phyloP scores from a whole-genome alignment of 805 yeast species.

The Candida patagonica region DNA sequence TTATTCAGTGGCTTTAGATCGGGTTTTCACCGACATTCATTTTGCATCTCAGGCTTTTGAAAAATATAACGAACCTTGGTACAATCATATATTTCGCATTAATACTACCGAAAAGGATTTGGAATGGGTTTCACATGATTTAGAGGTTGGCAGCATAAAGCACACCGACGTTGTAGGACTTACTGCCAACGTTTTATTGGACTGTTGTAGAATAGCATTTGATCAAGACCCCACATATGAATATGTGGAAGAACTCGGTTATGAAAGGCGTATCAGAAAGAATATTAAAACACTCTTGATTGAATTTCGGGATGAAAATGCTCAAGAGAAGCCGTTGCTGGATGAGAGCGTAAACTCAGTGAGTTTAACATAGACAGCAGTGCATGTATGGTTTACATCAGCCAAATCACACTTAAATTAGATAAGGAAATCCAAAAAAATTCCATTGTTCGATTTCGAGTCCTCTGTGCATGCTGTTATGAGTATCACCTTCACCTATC shows the following conservation, averaged over 20 bases:
- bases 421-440: too few species aligned
- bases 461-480: too few species aligned
- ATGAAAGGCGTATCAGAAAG: constrained; percentile 6
- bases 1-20: background rate
- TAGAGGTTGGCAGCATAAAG: background rate
- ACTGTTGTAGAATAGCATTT: constrained; percentile 13
- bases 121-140: background rate
- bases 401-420: too few species aligned
- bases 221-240: constrained; percentile 5
- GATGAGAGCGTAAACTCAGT: too few species aligned
- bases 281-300: too few species aligned
- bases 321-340: too few species aligned
- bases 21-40: background rate
- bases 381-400: too few species aligned
- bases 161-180: constrained; percentile 10
- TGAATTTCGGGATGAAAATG: too few species aligned
- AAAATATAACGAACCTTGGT: background rate
- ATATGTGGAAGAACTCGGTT: constrained; percentile 8
- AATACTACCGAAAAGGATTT: background rate
- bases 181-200: constrained; percentile 17
- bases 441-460: too few species aligned
- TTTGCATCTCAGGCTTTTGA: constrained; percentile 1
- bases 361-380: too few species aligned
- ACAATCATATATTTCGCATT: constrained; percentile 1
- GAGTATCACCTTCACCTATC: too few species aligned